Conservation (phyloP, 306 rosid species). For the Psophocarpus tetragonolobus region DNA sequence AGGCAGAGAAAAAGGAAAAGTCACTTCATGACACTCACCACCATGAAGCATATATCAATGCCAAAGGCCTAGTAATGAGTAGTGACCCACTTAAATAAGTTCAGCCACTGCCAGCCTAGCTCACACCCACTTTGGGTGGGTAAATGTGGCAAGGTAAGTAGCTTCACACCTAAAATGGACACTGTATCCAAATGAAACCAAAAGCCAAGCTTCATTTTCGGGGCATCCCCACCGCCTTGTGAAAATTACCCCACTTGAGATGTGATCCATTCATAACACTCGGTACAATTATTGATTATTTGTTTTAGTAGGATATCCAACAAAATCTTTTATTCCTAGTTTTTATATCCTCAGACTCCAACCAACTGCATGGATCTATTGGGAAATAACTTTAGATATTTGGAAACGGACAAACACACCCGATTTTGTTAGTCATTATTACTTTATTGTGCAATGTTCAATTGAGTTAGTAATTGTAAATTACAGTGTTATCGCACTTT, state of each 20-base stretch:
- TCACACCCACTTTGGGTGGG: slow-evolving; percentile 46
- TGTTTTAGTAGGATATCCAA: slow-evolving; percentile 38
- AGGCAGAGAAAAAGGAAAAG: not conserved
- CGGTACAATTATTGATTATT: slow-evolving; percentile 62
- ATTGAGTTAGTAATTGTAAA: not conserved
- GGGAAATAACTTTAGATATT: not conserved
- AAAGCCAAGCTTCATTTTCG: slow-evolving; percentile 51
- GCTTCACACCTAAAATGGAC: slow-evolving; percentile 37
- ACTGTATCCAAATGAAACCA: slow-evolving; percentile 40
- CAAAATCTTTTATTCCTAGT: slow-evolving; percentile 35
- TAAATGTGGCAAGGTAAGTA: slow-evolving; percentile 33
- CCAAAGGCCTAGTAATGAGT: slow-evolving; percentile 40
- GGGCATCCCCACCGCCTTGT: slow-evolving; percentile 49
- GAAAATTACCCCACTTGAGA: slow-evolving; percentile 54
- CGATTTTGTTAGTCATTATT: slow-evolving; percentile 16
- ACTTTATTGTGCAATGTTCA: not conserved
- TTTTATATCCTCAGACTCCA: slow-evolving; percentile 40
- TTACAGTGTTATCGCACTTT: not conserved
- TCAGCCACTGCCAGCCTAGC: slow-evolving; percentile 70
- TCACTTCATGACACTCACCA: slow-evolving; percentile 3
- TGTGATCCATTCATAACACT: slow-evolving; percentile 51
- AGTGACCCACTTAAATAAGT: slow-evolving; percentile 42
- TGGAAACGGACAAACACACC: slow-evolving; percentile 31
- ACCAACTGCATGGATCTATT: slow-evolving; percentile 34
- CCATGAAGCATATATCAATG: slow-evolving; percentile 29